Evolutionary conservation across 1,284 basidiomycete genomes (phyloP).

Genomic region (Boletellus dicymbophilus): DNA sequence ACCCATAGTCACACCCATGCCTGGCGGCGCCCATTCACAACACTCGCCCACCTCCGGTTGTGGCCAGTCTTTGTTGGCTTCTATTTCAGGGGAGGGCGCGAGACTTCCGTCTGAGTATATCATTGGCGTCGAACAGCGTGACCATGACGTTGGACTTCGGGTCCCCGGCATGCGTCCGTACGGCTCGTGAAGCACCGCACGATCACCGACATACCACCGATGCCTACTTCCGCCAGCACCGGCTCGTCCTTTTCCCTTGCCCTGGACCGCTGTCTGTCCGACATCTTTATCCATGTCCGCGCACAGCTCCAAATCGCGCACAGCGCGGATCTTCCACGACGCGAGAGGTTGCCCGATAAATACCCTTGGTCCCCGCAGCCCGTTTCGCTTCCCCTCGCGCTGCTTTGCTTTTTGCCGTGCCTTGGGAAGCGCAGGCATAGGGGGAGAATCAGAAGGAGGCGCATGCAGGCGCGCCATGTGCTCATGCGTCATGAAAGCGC

Average conservation of each 20-base stretch:
- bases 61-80: slow-evolving; percentile 25
- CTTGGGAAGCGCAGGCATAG: background rate
- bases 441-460: background rate
- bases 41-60: slow-evolving; percentile 33
- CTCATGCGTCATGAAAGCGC: slow-evolving; percentile 24
- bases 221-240: too few relatives aligned
- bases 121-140: slow-evolving; percentile 14
- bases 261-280: background rate
- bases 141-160: background rate
- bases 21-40: slow-evolving; percentile 25
- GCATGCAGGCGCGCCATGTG: slow-evolving; percentile 1
- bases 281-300: slow-evolving; percentile 3
- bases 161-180: slow-evolving; percentile 21
- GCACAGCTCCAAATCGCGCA: slow-evolving; percentile 25
- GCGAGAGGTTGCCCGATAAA: slow-evolving; percentile 27
- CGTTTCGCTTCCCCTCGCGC: background rate
- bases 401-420: background rate
- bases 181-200: slow-evolving; percentile 17
- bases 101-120: slow-evolving; percentile 15
- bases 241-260: background rate
- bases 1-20: background rate
- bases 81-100: slow-evolving; percentile 10
- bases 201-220: slow-evolving; percentile 21
- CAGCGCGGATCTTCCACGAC: slow-evolving; percentile 23
- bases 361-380: slow-evolving; percentile 14